Conservation (phyloP, 208 protist genomes). For the Porcisia deanei region DNA sequence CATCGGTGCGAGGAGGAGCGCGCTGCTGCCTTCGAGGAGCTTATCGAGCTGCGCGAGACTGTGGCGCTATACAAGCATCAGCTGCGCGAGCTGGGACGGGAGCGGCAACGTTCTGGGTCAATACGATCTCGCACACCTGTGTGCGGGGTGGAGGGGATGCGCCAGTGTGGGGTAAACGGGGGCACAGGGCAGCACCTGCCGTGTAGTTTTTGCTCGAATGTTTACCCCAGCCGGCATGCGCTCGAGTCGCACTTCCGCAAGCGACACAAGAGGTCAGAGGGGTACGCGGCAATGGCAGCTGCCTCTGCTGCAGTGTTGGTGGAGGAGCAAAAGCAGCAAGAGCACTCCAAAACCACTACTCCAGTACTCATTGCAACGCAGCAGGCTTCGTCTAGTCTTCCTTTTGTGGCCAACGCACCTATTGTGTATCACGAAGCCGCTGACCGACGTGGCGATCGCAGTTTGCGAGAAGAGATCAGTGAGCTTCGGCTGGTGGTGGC, state of each 20-base stretch:
- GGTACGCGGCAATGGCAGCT: constrained; percentile 42
- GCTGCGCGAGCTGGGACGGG: constrained; percentile 11
- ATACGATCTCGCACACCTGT: neutral
- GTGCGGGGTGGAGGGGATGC: neutral
- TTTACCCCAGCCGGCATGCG: constrained; percentile 56
- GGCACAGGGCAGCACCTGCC: neutral
- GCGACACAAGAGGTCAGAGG: constrained; percentile 47
- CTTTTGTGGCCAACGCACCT: neutral
- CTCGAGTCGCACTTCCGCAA: constrained; percentile 74
- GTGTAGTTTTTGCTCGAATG: constrained; percentile 70
- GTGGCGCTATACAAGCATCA: constrained; percentile 38
- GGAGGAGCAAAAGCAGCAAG: constrained; percentile 2
- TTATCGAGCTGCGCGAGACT: constrained; percentile 63
- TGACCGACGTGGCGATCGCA: constrained; percentile 4
- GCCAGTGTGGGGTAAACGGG: neutral
- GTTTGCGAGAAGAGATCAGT: constrained; percentile 38
- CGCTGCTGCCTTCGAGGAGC: constrained; percentile 62
- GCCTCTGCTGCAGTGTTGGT: constrained; percentile 21
- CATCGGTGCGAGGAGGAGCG: constrained; percentile 43
- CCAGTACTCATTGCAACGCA: neutral
- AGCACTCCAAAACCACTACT: neutral
- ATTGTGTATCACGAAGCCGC: neutral
- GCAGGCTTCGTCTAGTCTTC: neutral
- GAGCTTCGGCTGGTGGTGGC: constrained; percentile 44
- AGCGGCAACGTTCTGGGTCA: neutral